Evolutionary conservation across 768 basidiomycete species (phyloP), one percentile per base, ranked within the genome.

Genomic region (Pleurotus tuber-regium): DNA sequence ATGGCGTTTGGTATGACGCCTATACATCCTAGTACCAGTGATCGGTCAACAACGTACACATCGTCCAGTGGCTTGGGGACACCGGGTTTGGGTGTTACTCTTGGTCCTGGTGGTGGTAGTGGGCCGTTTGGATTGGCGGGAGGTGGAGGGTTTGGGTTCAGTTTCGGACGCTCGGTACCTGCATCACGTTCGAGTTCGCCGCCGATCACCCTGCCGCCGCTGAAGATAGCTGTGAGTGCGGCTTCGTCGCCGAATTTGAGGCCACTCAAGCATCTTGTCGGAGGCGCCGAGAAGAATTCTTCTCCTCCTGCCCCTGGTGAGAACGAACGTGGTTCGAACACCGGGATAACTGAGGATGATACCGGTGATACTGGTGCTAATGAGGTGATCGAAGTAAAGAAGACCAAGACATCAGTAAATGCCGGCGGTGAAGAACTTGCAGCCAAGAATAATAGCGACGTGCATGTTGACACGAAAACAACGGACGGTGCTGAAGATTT

Each of bases 1-100:
- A 75, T 86, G 26, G 93, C 92, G 42, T 97, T 97, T 57, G 91
- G 89, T 3, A 95, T 94, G 89, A 93, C 92, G 4, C 91, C 90
- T 0, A 91, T 92, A 31, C 78, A 78, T 47, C 62, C 56, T 10
- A 31, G n/a, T 5, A 48, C 18, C 18, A 24, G 31, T 42, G 28
- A 5, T 50, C 50, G 46, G 43, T 16, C 53, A 57, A 5, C 60
- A 56, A 24, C 56, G 64, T 44, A 39, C 48, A 53, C 59, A 63
- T 36, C 60, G 62, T 43, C 54, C 61, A n/a, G 25, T 23, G 41
- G 30, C 48, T 31, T 18, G 19, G 38, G 16, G 4, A 30, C 46
- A 24, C 46, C 46, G 14, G 9, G 26, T 19, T 28, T 44, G 23
- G 18, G 18, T 24, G 23, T 42, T 24, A 21, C 30, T 14, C 35